Evolutionary conservation across 2,329 filamentous ascomycete genomes (phyloP).

Genomic region (Hypoxylon sp.): DNA sequence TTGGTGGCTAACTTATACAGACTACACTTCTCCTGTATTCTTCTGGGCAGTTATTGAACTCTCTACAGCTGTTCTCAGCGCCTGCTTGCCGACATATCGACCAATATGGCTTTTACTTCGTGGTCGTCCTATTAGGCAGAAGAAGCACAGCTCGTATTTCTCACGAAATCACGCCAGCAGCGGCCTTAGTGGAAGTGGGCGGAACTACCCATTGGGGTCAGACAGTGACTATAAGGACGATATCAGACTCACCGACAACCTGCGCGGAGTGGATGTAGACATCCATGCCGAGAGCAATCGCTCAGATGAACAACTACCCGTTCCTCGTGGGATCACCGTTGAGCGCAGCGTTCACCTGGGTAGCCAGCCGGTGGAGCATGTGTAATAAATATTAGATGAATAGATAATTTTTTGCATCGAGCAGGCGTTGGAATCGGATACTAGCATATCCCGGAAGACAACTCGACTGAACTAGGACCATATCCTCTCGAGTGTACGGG

Average conservation of each 20-base stretch:
- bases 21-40: slow-evolving; percentile 50
- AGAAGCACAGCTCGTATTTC: slow-evolving; percentile 15
- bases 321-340: slow-evolving; percentile 23
- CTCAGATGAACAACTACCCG: slow-evolving; percentile 13
- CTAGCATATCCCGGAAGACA: neutral
- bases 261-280: slow-evolving; percentile 12
- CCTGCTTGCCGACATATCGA: slow-evolving; percentile 44
- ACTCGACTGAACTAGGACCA: neutral
- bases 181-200: slow-evolving; percentile 11
- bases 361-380: slow-evolving; percentile 16
- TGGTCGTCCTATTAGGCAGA: slow-evolving; percentile 22
- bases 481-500: neutral
- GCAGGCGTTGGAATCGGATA: slow-evolving; percentile 9
- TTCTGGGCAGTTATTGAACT: slow-evolving; percentile 46
- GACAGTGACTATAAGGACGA: slow-evolving; percentile 23
- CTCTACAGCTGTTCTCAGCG: slow-evolving; percentile 41
- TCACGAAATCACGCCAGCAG: slow-evolving; percentile 20
- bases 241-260: slow-evolving; percentile 26
- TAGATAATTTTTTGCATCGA: slow-evolving; percentile 6
- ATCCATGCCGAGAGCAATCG: slow-evolving; percentile 17
- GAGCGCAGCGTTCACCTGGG: slow-evolving; percentile 25
- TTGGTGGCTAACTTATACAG: slow-evolving; percentile 29
- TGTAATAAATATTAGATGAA: neutral
- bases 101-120: slow-evolving; percentile 37
- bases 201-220: slow-evolving; percentile 20